Evolutionary conservation across 2,329 filamentous ascomycete genomes (phyloP).

Genomic region (Fusarium continuum): DNA sequence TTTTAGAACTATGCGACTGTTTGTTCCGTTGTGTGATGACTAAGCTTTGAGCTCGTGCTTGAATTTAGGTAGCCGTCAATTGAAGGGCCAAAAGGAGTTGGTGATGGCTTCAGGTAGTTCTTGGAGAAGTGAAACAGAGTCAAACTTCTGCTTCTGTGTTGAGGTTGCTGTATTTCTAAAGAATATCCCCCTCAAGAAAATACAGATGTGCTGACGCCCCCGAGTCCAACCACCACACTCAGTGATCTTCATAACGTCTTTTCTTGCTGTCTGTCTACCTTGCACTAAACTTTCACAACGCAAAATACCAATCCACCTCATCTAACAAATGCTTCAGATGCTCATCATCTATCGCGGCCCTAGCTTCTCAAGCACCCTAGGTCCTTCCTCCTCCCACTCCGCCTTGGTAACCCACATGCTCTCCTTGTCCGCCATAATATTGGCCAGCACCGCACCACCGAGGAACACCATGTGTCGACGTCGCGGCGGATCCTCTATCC

Average conservation of each 20-base stretch:
- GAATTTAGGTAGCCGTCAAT: no score
- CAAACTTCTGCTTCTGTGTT: no score
- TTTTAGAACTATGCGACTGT: constrained; percentile 22
- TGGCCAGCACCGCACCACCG: constrained; percentile 93
- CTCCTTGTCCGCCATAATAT: constrained; percentile 99
- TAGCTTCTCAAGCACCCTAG: constrained; percentile 87
- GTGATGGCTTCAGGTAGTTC: constrained; percentile 6
- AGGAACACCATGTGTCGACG: constrained; percentile 99
- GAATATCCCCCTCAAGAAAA: not conserved
- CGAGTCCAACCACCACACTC: not conserved
- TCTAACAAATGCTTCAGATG: constrained; percentile 21
- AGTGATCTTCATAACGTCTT: constrained; percentile 30
- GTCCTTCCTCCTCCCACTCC: constrained; percentile 95
- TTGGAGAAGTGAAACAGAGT: no score
- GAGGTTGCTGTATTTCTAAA: not conserved
- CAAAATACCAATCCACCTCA: constrained; percentile 29
- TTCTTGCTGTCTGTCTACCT: constrained; percentile 41
- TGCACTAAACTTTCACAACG: constrained; percentile 27
- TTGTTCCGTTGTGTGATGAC: constrained; percentile 25
- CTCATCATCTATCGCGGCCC: constrained; percentile 74
- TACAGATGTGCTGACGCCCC: not conserved
- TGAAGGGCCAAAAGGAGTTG: no score
- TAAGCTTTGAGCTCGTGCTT: no score
- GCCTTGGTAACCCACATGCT: constrained; percentile 98
- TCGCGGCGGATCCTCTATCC: constrained; percentile 96